A percentile compares a stretch with the other conserved stretches of the same genome.
Evolutionary conservation across 345 rosid genomes (phyloP).

Genomic region (Excoecaria cochinchinensis): DNA sequence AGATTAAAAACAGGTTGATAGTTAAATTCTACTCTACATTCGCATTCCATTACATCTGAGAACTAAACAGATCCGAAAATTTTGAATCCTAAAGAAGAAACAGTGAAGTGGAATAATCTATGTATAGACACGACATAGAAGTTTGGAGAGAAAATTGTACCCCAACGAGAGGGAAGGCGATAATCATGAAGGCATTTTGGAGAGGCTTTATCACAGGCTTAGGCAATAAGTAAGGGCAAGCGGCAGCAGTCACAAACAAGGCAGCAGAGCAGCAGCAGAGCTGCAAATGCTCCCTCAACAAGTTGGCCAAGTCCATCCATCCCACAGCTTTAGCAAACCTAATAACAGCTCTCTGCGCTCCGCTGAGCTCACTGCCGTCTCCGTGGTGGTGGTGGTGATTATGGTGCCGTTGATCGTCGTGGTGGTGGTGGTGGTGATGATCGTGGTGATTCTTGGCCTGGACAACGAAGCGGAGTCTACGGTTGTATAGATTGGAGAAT

Average conservation of each 20-base stretch:
- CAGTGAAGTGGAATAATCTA: background rate
- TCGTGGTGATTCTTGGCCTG: conserved; percentile 22
- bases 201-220: conserved; percentile 57
- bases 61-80: background rate
- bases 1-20: too few relatives aligned
- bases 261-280: conserved; percentile 76
- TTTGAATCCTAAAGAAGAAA: background rate
- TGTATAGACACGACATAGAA: background rate
- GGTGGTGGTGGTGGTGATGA: conserved; percentile 35
- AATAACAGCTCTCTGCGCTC: conserved; percentile 47
- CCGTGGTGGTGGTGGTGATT: conserved; percentile 44
- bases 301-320: conserved; percentile 77
- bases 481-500: conserved; percentile 16
- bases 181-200: conserved; percentile 58
- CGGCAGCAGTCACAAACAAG: conserved; percentile 72
- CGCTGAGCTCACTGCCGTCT: conserved; percentile 40
- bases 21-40: background rate
- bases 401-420: conserved; percentile 29
- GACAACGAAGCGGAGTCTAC: conserved; percentile 29
- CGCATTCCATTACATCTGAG: background rate
- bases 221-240: conserved; percentile 67
- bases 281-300: conserved; percentile 78
- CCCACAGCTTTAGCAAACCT: conserved; percentile 63
- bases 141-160: conserved; percentile 34
- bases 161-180: conserved; percentile 92